Percentiles rank a stretch among this genome's conserved stretches.
phyloP scores from a whole-genome alignment of 2,329 filamentous ascomycete species.

The Biscogniauxia marginata region DNA sequence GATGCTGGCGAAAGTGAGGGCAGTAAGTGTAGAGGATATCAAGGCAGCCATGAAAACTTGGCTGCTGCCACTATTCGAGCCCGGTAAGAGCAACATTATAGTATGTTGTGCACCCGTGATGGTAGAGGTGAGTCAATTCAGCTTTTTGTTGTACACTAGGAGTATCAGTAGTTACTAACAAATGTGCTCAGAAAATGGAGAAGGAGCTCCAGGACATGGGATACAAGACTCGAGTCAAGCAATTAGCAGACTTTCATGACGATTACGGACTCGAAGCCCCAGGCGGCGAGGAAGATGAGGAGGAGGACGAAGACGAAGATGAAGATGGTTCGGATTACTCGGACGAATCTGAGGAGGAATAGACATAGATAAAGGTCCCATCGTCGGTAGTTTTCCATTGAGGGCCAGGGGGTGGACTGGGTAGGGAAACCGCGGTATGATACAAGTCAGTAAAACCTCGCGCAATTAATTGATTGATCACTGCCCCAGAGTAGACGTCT shows the following conservation, averaged over 20 bases:
- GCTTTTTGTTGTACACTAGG: neutral
- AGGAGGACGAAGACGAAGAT: conserved; percentile 21
- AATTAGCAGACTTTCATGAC: conserved; percentile 79
- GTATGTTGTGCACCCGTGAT: conserved; percentile 85
- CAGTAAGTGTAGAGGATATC: conserved; percentile 75
- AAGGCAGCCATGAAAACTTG: conserved; percentile 70
- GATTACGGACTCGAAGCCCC: conserved; percentile 77
- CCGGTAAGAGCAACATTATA: conserved; percentile 78
- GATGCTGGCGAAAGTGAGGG: conserved; percentile 73
- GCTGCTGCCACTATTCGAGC: conserved; percentile 76
- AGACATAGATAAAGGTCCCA: too few species aligned
- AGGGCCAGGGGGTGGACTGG: too few species aligned
- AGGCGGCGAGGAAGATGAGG: conserved; percentile 51
- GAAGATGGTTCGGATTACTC: conserved; percentile 16
- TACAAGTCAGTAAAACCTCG: too few species aligned
- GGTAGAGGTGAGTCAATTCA: conserved; percentile 65
- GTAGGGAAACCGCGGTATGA: too few species aligned
- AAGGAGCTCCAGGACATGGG: conserved; percentile 72
- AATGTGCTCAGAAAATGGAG: conserved; percentile 62
- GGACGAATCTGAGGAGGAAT: conserved; percentile 22
- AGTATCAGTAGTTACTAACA: conserved; percentile 16
- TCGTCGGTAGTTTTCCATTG: too few species aligned
- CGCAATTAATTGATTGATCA: too few species aligned
- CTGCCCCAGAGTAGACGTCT: too few species aligned
- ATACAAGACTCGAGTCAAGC: conserved; percentile 74